A percentile compares a stretch with the other conserved stretches of the same genome.
These are phyloP conservation scores for Solanum pinnatisectum DNA, from an alignment of 257 asterid species.

Conservation along the genomic window DNA sequence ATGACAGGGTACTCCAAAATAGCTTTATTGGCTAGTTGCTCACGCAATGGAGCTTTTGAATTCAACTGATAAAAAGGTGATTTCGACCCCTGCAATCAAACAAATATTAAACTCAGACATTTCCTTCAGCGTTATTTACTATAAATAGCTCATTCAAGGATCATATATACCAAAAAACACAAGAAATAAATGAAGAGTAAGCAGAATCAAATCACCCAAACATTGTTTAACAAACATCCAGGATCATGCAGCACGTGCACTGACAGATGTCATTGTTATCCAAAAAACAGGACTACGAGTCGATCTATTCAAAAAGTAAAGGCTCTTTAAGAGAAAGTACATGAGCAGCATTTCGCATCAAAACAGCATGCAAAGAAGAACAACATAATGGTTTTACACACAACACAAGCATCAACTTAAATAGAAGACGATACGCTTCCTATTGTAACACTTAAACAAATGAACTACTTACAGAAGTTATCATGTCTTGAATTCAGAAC, in stretches of 20 bases:
- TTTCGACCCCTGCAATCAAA: constrained; percentile 42
- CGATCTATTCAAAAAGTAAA: background rate
- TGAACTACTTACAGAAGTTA: background rate
- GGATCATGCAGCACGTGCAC: background rate
- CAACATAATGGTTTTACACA: background rate
- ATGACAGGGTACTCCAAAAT: constrained; percentile 79
- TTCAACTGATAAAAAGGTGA: constrained; percentile 50
- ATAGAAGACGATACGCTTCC: background rate
- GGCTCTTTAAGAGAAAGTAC: background rate
- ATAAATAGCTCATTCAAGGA: background rate
- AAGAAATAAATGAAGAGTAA: background rate
- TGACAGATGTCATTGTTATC: background rate
- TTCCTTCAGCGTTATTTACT: background rate
- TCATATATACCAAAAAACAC: background rate
- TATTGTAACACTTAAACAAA: background rate
- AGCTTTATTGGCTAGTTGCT: constrained; percentile 45
- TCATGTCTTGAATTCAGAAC: background rate
- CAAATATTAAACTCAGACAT: background rate
- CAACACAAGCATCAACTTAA: background rate
- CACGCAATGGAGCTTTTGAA: constrained; percentile 45
- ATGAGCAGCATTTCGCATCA: background rate
- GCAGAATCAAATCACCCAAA: background rate
- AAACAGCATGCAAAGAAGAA: background rate
- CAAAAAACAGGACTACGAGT: background rate
- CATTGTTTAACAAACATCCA: background rate